These are phyloP conservation scores for Aspergillus olivimuriae DNA, from an alignment of 495 filamentous ascomycete species.

Conservation along the genomic window DNA sequence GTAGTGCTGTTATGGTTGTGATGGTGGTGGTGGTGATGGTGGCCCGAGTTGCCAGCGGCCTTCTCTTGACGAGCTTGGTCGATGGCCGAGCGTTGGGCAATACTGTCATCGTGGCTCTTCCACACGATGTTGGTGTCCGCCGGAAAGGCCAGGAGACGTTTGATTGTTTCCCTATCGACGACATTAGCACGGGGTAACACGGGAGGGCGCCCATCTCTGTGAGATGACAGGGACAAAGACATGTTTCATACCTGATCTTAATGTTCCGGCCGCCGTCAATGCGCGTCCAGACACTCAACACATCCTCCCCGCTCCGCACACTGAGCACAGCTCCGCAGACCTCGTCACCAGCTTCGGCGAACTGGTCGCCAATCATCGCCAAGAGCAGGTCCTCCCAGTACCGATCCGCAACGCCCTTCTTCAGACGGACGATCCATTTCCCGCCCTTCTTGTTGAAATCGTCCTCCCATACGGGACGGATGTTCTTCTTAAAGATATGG, in stretches of 20 bases:
- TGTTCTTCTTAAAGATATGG: conserved; percentile 95
- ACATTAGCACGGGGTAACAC: conserved; percentile 2
- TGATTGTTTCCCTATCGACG: conserved; percentile 74
- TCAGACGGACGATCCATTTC: conserved; percentile 93
- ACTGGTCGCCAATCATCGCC: conserved; percentile 90
- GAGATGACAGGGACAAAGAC: neutral
- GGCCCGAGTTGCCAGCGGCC: conserved; percentile 40
- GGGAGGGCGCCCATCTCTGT: neutral
- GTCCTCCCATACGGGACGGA: conserved; percentile 97
- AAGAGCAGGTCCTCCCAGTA: conserved; percentile 97
- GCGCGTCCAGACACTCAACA: conserved; percentile 94
- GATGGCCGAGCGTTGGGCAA: conserved; percentile 72
- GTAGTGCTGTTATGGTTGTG: conserved; percentile 13
- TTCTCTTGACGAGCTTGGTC: conserved; percentile 81
- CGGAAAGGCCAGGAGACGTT: conserved; percentile 77
- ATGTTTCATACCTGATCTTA: conserved; percentile 75
- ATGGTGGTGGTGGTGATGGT: conserved; percentile 26
- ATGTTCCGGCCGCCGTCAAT: conserved; percentile 88
- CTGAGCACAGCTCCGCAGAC: conserved; percentile 92
- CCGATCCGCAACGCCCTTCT: conserved; percentile 93
- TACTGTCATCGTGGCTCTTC: conserved; percentile 84
- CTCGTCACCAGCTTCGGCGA: conserved; percentile 87
- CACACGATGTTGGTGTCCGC: conserved; percentile 85
- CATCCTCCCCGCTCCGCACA: conserved; percentile 91
- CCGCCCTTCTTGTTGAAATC: conserved; percentile 93